phyloP scores from a whole-genome alignment of 2,329 filamentous ascomycete species.

The Botryosphaeria dothidea region DNA sequence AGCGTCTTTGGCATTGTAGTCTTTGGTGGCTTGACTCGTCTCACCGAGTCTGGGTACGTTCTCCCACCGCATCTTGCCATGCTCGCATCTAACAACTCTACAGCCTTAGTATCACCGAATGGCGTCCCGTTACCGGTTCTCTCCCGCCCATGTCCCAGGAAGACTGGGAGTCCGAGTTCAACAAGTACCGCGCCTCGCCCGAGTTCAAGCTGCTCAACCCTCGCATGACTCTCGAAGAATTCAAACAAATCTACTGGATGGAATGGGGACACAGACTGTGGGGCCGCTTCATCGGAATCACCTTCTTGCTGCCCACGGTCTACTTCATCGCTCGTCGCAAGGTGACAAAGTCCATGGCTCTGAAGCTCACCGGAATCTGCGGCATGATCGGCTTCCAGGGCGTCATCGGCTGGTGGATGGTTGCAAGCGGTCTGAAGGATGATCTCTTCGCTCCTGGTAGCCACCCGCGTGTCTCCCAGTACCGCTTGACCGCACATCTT shows the following conservation, averaged over 20 bases:
- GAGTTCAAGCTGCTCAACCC: constrained; percentile 93
- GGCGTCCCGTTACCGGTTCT: constrained; percentile 92
- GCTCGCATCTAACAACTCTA: constrained; percentile 23
- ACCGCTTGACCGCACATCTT: constrained; percentile 85
- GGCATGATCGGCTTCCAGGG: constrained; percentile 92
- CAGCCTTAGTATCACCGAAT: constrained; percentile 97
- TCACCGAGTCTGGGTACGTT: constrained; percentile 91
- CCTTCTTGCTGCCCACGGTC: constrained; percentile 82
- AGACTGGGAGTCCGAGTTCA: constrained; percentile 91
- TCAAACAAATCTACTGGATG: constrained; percentile 99
- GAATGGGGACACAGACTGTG: constrained; percentile 96
- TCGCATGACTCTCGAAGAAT: constrained; percentile 88
- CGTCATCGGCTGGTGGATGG: constrained; percentile 99
- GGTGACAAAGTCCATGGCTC: constrained; percentile 76
- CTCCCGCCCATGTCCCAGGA: constrained; percentile 75
- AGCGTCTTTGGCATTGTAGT: constrained; percentile 97
- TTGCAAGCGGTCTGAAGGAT: constrained; percentile 92
- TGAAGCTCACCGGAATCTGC: constrained; percentile 78
- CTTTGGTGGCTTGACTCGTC: constrained; percentile 86
- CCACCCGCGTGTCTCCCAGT: constrained; percentile 91
- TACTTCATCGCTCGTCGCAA: constrained; percentile 83
- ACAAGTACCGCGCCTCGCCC: constrained; percentile 87
- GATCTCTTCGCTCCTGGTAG: constrained; percentile 90
- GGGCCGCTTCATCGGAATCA: constrained; percentile 87
- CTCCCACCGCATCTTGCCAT: neutral